Conservation (phyloP, 1,139 yeast species). For the Nakaseomyces delphensis region DNA sequence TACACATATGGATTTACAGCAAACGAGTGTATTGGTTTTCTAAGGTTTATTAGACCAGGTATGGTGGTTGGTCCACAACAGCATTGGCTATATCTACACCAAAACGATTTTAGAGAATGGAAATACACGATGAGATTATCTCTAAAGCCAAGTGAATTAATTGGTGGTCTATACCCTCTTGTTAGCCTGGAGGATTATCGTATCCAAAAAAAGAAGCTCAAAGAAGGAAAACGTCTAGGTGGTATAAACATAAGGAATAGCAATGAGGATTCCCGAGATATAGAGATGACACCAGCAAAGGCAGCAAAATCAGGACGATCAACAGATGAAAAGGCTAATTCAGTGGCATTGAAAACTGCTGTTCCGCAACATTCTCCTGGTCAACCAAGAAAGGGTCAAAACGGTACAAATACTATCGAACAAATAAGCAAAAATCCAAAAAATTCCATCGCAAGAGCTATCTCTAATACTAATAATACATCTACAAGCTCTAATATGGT, state of each 20-base stretch:
- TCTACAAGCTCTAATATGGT: not conserved
- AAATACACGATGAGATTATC: conserved; percentile 75
- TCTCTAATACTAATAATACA: conserved; percentile 6
- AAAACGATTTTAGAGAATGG: conserved; percentile 94
- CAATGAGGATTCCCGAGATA: conserved; percentile 19
- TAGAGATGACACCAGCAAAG: conserved; percentile 28
- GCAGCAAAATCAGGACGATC: conserved; percentile 13
- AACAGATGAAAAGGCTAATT: conserved; percentile 19
- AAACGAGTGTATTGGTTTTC: conserved; percentile 88
- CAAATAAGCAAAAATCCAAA: conserved; percentile 18
- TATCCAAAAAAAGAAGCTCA: conserved; percentile 36
- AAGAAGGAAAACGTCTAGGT: conserved; percentile 13
- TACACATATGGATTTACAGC: conserved; percentile 97
- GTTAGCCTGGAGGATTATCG: conserved; percentile 45
- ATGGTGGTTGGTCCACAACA: conserved; percentile 99
- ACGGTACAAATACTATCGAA: conserved; percentile 30
- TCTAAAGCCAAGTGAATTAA: conserved; percentile 50
- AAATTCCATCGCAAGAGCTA: conserved; percentile 5
- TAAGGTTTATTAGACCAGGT: conserved; percentile 95
- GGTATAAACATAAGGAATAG: conserved; percentile 11
- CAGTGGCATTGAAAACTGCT: conserved; percentile 36
- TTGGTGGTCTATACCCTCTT: conserved; percentile 72
- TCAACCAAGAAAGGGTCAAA: conserved; percentile 68
- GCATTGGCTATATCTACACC: conserved; percentile 95
- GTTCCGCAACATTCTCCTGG: conserved; percentile 75